Evolutionary conservation across 2,329 filamentous ascomycete genomes (phyloP).

Genomic region (Aspergillus unguis): DNA sequence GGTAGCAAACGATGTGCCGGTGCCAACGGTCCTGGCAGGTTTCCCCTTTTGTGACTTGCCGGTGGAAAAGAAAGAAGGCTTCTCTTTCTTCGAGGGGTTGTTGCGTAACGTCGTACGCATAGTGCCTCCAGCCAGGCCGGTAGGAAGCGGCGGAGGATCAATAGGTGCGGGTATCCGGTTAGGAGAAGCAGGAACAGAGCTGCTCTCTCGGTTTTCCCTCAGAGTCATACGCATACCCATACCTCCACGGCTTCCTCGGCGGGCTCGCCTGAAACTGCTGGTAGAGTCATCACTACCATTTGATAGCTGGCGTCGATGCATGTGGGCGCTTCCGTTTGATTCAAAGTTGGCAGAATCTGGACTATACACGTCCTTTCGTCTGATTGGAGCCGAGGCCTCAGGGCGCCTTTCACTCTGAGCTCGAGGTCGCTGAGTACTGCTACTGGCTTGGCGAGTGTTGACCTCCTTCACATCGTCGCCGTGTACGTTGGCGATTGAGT

Average conservation of each 20-base stretch:
- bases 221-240: constrained; percentile 69
- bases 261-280: constrained; percentile 75
- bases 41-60: constrained; percentile 35
- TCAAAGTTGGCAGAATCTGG: constrained; percentile 2
- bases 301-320: constrained; percentile 54
- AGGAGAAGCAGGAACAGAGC: constrained; percentile 37
- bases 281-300: constrained; percentile 61
- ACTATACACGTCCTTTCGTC: constrained; percentile 17
- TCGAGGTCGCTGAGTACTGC: not conserved
- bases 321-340: constrained; percentile 7
- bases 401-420: constrained; percentile 13
- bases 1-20: constrained; percentile 37
- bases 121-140: constrained; percentile 40
- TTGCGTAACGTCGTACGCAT: constrained; percentile 50
- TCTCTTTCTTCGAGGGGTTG: constrained; percentile 44
- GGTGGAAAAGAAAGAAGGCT: constrained; percentile 41
- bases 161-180: constrained; percentile 58
- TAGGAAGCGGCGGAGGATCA: constrained; percentile 48
- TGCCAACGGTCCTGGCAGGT: constrained; percentile 17
- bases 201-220: constrained; percentile 51
- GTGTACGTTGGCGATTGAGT: constrained; percentile 13
- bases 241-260: constrained; percentile 47
- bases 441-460: not conserved
- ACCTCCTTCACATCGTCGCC: constrained; percentile 9
- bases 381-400: constrained; percentile 16